Base-by-base conservation (phyloP, 768 basidiomycete species). In the Baorangia bicolor region DNA sequence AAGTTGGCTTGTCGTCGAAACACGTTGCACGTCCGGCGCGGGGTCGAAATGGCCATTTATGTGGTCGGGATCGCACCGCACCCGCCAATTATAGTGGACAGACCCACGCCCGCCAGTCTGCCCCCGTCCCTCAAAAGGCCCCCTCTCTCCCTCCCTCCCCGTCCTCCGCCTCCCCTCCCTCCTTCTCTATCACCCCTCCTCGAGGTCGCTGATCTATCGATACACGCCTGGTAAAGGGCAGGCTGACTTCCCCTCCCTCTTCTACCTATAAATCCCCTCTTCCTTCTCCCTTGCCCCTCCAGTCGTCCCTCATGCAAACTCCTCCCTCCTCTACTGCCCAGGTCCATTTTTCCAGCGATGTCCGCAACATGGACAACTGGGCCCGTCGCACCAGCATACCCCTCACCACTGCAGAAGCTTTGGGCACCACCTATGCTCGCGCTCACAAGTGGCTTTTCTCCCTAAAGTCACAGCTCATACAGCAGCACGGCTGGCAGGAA, bases 301-400 rank as follows among this genome's bases (percentile, higher is more conserved):
- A 18, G 16, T 23, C 35, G 25, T 45, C 31, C 55, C 34, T 13
- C 53, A 74, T 72, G 72, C 71, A 74, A 34, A 68, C 70, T 0
- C 69, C 71, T 5, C 60, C 72, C 28, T 71, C 70, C n/a, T 65
- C 70, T 8, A 75, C 79, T 40, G 82, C 79, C 38, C 78, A 89
- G 66, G 82, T 92, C 70, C 79, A 87, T 57, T 92, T 92, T 69
- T 90, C 87, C 60, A 85, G 84, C 70, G 85, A 90, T 65, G 87
- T 92, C 69, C 78, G 78, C 54, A 85, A 87, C 69, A 89, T 93
- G 86, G 88, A 91, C 73, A 85, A 80, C 56, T 93, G 90, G 90
- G 87, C 91, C 0, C 78, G 75, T 52, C 83, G 90, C 55, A 91
- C 90, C 0, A 79, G 83, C 68, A 90, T 93, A 47, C 88, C 89